Base-by-base conservation (phyloP, 2,329 filamentous ascomycete genomes). In the Trichoderma breve region DNA sequence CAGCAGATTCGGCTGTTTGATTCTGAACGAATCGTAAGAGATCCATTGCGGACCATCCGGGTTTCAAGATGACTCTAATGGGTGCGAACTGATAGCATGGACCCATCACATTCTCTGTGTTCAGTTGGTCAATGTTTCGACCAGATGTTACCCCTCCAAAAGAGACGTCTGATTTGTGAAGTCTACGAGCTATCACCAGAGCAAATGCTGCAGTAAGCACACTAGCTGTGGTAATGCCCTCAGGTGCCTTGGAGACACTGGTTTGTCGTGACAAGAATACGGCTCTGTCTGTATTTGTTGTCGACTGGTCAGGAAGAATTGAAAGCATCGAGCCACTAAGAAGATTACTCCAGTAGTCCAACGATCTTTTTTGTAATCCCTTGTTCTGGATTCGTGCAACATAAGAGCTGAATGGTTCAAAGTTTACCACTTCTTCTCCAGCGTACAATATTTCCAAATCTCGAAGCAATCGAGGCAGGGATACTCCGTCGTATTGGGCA, bases 401-500 rank as follows among this genome's bases (percentile, higher is more conserved):
- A 21, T 65, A 65, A 11, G 32, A 9, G 18, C 32, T 47, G 21
- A 65, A 65, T 14, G 30, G 26, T 32, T 65, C 62, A 28, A 32
- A 43, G 18, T 65, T 36, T 15, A 12, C 34, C 24, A 65, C 32
- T 26, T 51, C 14, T n/a, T 32, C 15, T 65, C n/a, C 36, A 47
- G 18, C 43, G 28, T 65, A 65, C 9, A 65, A 43, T 12, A n/a
- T 21, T 32, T 65, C 36, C 18, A 65, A 43, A 21, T 65, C 62
- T n/a, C 21, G 77, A 39, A 84, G 80, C 1, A 86, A 77, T 5
- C 80, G 78, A 0, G 84, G 84, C 3, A 86, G 77, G 26, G 82
- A 86, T 21, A 86, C 82, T 30, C 84, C 84, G 28, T 86, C 84
- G 65, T 86, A 86, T 73, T 86, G 84, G 0, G 85, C 84, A 73